These are phyloP conservation scores for Panus rudis DNA, from an alignment of 768 basidiomycete species.

Conservation along the genomic window DNA sequence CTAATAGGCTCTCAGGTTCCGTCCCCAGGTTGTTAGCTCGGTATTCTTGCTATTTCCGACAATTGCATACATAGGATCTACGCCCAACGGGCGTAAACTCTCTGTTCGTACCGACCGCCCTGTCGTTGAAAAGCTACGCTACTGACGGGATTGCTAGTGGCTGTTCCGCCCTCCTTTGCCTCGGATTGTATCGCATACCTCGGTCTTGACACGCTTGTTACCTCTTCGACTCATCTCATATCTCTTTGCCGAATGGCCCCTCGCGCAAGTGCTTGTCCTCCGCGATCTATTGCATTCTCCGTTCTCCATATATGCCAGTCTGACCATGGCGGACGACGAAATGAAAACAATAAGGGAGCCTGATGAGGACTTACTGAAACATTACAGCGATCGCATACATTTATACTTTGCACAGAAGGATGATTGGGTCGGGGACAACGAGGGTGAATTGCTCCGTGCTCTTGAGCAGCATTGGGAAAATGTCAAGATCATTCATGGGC, in stretches of 20 bases:
- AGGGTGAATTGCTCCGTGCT: slow-evolving; percentile 33
- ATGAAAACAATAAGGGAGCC: slow-evolving; percentile 53
- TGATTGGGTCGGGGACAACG: slow-evolving; percentile 63
- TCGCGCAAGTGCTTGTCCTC: slow-evolving; percentile 37
- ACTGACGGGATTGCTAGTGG: slow-evolving; percentile 27
- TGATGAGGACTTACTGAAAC: slow-evolving; percentile 37
- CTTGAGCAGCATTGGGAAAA: slow-evolving; percentile 30
- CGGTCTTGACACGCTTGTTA: slow-evolving; percentile 32
- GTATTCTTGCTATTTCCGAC: slow-evolving; percentile 67
- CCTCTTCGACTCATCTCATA: slow-evolving; percentile 35
- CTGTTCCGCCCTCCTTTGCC: slow-evolving; percentile 42
- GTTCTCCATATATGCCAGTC: slow-evolving; percentile 39
- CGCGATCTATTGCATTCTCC: slow-evolving; percentile 45
- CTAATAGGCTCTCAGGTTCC: not conserved
- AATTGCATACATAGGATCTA: slow-evolving; percentile 51
- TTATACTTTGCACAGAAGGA: slow-evolving; percentile 59
- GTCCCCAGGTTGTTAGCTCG: slow-evolving; percentile 43
- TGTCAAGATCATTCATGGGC: slow-evolving; percentile 37
- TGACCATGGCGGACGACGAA: slow-evolving; percentile 63
- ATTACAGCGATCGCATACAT: slow-evolving; percentile 33
- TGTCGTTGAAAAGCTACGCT: not conserved
- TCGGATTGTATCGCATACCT: slow-evolving; percentile 36
- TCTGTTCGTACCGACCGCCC: not conserved
- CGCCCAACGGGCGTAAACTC: slow-evolving; percentile 49
- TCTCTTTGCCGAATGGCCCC: slow-evolving; percentile 47